phyloP scores from a whole-genome alignment of 192 early-diverging fungal genomes.

The Coemansia sp. region DNA sequence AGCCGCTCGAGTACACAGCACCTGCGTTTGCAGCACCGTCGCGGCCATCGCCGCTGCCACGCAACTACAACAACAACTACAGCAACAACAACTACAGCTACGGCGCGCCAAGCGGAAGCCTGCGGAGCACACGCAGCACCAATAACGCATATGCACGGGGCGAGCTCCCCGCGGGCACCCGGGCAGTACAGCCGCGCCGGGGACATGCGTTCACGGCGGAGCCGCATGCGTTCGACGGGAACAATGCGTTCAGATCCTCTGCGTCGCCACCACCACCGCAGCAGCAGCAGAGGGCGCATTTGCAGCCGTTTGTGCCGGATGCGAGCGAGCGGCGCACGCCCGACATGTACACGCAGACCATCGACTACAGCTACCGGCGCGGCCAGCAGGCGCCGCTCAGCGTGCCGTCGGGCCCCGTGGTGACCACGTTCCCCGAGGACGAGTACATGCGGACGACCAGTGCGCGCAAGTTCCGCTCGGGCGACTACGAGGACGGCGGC shows the following conservation, averaged over 20 bases:
- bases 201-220: not conserved
- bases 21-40: slow-evolving; percentile 3
- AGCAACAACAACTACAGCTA: slow-evolving; percentile 14
- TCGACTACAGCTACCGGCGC: slow-evolving; percentile 18
- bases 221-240: not conserved
- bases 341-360: slow-evolving; percentile 11
- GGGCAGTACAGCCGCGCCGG: not conserved
- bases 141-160: slow-evolving; percentile 8
- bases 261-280: no score
- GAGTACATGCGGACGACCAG: slow-evolving; percentile 12
- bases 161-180: not conserved
- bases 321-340: slow-evolving; percentile 33
- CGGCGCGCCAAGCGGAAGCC: slow-evolving; percentile 23
- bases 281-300: slow-evolving; percentile 6
- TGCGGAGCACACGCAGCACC: slow-evolving; percentile 42
- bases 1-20: slow-evolving; percentile 19
- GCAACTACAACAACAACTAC: slow-evolving; percentile 4
- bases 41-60: slow-evolving; percentile 5
- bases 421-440: slow-evolving; percentile 13
- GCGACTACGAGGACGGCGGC: slow-evolving; percentile 21
- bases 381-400: slow-evolving; percentile 7
- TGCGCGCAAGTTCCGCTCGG: slow-evolving; percentile 12
- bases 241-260: not conserved
- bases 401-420: slow-evolving; percentile 6
- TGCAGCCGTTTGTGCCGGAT: slow-evolving; percentile 45